phyloP scores from a whole-genome alignment of 129 eudicot species.

The Kitagawia praeruptora region DNA sequence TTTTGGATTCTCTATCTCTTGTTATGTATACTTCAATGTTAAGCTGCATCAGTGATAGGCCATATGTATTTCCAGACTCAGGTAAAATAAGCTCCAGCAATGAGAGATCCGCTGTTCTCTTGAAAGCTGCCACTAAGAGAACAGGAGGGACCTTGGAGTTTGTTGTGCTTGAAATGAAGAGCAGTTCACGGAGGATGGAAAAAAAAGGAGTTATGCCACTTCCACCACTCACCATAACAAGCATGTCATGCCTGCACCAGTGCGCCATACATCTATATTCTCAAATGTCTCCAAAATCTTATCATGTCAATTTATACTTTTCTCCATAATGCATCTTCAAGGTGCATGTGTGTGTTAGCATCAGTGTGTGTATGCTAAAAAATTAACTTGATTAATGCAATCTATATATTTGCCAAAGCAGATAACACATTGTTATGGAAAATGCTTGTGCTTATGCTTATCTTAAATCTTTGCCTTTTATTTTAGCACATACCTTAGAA shows the following conservation, averaged over 20 bases:
- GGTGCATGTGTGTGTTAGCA: not conserved
- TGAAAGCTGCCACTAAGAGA: conserved; percentile 40
- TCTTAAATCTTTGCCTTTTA: not conserved
- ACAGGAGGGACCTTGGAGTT: conserved; percentile 25
- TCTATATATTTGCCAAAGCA: not conserved
- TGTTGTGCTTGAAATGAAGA: conserved; percentile 22
- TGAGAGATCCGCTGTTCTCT: conserved; percentile 38
- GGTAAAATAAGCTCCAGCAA: conserved; percentile 53
- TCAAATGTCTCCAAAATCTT: not conserved
- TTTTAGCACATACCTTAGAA: conserved; percentile 28
- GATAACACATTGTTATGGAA: not conserved
- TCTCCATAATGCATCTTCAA: not conserved
- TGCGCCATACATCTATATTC: not conserved
- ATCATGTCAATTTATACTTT: no score
- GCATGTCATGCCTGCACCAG: conserved; percentile 40
- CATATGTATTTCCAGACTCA: conserved; percentile 21
- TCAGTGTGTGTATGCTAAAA: not conserved
- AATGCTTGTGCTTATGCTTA: not conserved
- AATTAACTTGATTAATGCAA: not conserved
- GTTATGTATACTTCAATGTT: conserved; percentile 50
- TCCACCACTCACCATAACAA: conserved; percentile 70
- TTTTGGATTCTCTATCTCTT: conserved; percentile 23
- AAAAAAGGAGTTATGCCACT: conserved; percentile 66
- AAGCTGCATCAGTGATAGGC: conserved; percentile 27
- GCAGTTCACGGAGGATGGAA: conserved; percentile 54